phyloP scores from a whole-genome alignment of 2,329 filamentous ascomycete species.

The Fusarium domesticum region DNA sequence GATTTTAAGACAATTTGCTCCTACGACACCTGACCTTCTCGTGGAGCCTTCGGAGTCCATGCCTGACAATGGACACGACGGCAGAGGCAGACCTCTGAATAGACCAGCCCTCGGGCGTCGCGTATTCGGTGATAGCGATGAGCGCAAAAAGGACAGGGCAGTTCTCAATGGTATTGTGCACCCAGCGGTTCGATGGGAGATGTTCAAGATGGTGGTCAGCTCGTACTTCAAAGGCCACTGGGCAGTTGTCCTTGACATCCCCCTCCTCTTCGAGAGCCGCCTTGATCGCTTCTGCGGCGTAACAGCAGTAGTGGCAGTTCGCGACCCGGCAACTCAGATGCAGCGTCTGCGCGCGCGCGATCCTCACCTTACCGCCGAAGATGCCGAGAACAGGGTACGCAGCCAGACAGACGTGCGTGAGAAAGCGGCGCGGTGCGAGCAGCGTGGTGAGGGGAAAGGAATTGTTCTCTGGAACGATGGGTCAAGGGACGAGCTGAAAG shows the following conservation, averaged over 20 bases:
- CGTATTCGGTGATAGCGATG: constrained; percentile 78
- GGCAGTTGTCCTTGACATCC: constrained; percentile 91
- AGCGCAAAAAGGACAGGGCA: constrained; percentile 66
- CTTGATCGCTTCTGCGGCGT: constrained; percentile 84
- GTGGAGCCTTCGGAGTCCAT: constrained; percentile 54
- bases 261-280: constrained; percentile 83
- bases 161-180: constrained; percentile 90
- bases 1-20: constrained; percentile 77
- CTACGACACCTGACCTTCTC: constrained; percentile 82
- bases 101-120: constrained; percentile 77
- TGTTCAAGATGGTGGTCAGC: constrained; percentile 70
- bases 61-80: constrained; percentile 52
- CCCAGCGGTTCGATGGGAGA: constrained; percentile 79
- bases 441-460: constrained; percentile 61
- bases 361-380: constrained; percentile 73
- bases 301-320: constrained; percentile 82
- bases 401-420: constrained; percentile 84
- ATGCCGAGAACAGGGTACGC: constrained; percentile 79
- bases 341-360: constrained; percentile 71
- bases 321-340: constrained; percentile 79
- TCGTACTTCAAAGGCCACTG: constrained; percentile 74
- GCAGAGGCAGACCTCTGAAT: constrained; percentile 74
- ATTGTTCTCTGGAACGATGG: constrained; percentile 91
- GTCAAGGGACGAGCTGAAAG: constrained; percentile 64
- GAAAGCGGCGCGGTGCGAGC: constrained; percentile 75